Evolutionary conservation across 2,329 filamentous ascomycete genomes (phyloP), one percentile per base, ranked within the genome.

Genomic region (Fusarium poae): DNA sequence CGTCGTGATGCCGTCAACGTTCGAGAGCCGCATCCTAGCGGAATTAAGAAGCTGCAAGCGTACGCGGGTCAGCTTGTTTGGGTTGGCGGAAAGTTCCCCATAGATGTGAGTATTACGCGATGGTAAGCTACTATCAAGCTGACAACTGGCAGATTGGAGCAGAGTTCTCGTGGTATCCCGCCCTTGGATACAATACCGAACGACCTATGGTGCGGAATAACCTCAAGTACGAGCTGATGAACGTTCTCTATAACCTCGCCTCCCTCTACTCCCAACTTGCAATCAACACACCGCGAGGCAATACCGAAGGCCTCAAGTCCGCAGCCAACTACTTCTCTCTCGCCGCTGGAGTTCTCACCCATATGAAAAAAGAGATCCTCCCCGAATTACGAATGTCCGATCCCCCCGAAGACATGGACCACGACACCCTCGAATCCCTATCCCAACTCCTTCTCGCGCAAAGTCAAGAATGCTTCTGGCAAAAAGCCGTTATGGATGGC

Each of bases 401-500:
- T 16, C 93, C 94, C 0, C 94, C 96, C 2, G 96, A 98, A 77
- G 96, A 99, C 77, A 97, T 99, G 94, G 96, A 99, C 74, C 86
- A 89, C 51, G 87, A 92, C 75, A 97, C 94, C 0, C 84, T 99
- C 48, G 92, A 95, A 73, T 93, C 92, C 53, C 81, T 98, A 45
- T 88, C 92, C 72, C 88, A 95, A 77, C 85, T 99, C 30, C 89
- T 97, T 77, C 85, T 99, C 12, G 95, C 94, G 1, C 94, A 99
- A 77, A 94, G 92, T 29, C 96, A 99, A 77, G 96, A 99, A 81
- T 98, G 94, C 77, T 98, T 96, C 79, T 99, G 96, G 96, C 92
- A 96, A 72, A 98, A 97, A 78, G 95, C 96, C 1, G 94, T 97
- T 61, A 94, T 97, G 82, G 95, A 97, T 77, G 90, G 91, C 25